phyloP scores from a whole-genome alignment of 1,139 yeast genomes.

The Keqinozyma sinolaborantium region DNA sequence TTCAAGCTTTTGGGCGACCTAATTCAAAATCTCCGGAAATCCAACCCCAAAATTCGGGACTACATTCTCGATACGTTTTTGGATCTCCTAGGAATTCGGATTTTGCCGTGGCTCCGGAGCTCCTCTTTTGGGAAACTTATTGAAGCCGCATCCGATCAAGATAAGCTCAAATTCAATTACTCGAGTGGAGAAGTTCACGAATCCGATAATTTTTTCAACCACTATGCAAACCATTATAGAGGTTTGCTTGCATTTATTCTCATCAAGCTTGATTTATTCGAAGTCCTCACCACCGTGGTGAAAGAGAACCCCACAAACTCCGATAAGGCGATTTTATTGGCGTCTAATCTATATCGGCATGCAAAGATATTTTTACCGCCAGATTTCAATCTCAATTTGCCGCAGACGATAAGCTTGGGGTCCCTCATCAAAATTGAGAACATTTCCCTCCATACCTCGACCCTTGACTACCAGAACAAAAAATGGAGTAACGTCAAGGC shows the following conservation, averaged over 20 bases:
- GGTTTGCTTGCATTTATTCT: conserved; percentile 56
- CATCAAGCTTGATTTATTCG: conserved; percentile 53
- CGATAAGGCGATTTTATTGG: conserved; percentile 59
- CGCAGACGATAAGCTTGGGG: conserved; percentile 8
- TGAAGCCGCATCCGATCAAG: conserved; percentile 2
- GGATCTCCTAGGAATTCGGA: conserved; percentile 60
- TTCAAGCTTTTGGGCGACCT: conserved; percentile 58
- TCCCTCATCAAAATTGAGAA: conserved; percentile 8
- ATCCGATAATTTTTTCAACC: conserved; percentile 12
- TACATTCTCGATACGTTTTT: conserved; percentile 68
- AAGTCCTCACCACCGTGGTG: conserved; percentile 45
- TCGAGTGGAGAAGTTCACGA: not conserved
- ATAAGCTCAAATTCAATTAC: not conserved
- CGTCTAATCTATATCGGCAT: conserved; percentile 60
- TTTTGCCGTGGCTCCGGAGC: conserved; percentile 55
- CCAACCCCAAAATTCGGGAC: conserved; percentile 54
- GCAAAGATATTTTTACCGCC: conserved; percentile 53
- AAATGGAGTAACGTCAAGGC: not conserved
- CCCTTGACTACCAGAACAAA: not conserved
- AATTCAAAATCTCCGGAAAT: conserved; percentile 59
- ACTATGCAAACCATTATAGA: conserved; percentile 50
- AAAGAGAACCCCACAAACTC: conserved; percentile 42
- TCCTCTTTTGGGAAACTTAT: conserved; percentile 33
- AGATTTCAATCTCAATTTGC: conserved; percentile 18
- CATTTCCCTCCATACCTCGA: not conserved